Evolutionary conservation across 768 basidiomycete genomes (phyloP).

Genomic region (Macrolepiota albuminosa): DNA sequence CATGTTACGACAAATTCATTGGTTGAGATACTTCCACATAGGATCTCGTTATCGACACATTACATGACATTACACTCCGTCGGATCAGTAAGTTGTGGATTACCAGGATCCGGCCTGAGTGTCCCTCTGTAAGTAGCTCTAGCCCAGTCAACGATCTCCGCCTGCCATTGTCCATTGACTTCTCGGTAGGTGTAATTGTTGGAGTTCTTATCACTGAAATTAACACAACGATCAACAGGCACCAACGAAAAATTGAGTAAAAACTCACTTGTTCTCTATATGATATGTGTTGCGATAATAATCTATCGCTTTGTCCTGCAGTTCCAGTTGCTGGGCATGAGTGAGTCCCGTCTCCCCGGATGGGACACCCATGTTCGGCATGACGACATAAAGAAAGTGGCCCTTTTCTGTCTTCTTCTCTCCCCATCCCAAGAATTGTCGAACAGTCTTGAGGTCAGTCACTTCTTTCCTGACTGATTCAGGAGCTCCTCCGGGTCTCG

Average conservation of each 20-base stretch:
- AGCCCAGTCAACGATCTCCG: slow-evolving; percentile 2
- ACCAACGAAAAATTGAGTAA: background rate
- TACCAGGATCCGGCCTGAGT: background rate
- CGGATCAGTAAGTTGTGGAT: background rate
- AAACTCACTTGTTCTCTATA: slow-evolving; percentile 7
- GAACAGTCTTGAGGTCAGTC: background rate
- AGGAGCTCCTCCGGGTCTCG: background rate
- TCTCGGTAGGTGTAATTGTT: slow-evolving; percentile 2
- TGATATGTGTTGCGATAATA: background rate
- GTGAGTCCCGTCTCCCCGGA: background rate
- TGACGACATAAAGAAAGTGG: slow-evolving; percentile 3
- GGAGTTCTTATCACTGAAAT: background rate
- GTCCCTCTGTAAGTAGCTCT: background rate
- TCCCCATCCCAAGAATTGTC: slow-evolving; percentile 2
- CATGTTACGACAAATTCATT: no score
- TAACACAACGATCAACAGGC: background rate
- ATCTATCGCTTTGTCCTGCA: background rate
- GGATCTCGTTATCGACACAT: background rate
- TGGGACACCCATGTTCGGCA: slow-evolving; percentile 2
- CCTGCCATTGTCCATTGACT: slow-evolving; percentile 2
- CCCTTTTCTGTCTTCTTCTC: slow-evolving; percentile 1
- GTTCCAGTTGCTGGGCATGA: background rate
- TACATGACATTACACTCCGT: background rate
- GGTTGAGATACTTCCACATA: no score
- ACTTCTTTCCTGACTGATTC: slow-evolving; percentile 1